phyloP scores from a whole-genome alignment of 192 early-diverging fungal species.

The Dissophora globulifera region DNA sequence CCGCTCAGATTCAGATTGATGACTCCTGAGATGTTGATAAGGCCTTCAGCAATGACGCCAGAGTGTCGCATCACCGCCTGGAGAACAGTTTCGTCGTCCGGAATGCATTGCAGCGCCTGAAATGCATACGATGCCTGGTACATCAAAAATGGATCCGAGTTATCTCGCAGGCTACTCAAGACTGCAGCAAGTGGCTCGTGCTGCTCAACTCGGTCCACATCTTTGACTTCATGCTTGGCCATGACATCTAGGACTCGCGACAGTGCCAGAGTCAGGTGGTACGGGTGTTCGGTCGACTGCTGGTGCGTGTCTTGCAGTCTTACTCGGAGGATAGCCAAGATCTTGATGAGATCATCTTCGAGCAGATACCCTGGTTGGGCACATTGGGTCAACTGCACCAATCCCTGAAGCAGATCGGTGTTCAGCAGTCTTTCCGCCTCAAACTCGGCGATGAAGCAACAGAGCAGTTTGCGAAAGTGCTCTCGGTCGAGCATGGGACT shows the following conservation, averaged over 20 bases:
- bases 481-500: neutral
- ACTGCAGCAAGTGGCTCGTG: neutral
- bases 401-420: neutral
- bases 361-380: neutral
- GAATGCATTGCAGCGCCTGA: neutral
- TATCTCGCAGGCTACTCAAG: neutral
- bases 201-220: neutral
- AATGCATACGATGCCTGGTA: slow-evolving; percentile 1
- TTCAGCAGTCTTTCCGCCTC: neutral
- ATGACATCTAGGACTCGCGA: neutral
- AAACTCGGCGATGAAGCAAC: neutral
- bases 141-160: neutral
- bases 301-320: neutral
- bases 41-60: neutral
- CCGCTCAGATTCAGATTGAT: neutral
- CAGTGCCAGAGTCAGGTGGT: neutral
- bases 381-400: neutral
- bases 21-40: neutral
- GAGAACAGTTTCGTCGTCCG: neutral
- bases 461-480: neutral
- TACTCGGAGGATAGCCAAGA: neutral
- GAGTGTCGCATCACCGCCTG: neutral
- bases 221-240: neutral
- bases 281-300: neutral
- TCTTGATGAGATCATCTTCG: neutral